Percentiles rank a stretch among this genome's conserved stretches.
Evolutionary conservation across 2,329 filamentous ascomycete genomes (phyloP).

Genomic region (Colletotrichum echinochloae): DNA sequence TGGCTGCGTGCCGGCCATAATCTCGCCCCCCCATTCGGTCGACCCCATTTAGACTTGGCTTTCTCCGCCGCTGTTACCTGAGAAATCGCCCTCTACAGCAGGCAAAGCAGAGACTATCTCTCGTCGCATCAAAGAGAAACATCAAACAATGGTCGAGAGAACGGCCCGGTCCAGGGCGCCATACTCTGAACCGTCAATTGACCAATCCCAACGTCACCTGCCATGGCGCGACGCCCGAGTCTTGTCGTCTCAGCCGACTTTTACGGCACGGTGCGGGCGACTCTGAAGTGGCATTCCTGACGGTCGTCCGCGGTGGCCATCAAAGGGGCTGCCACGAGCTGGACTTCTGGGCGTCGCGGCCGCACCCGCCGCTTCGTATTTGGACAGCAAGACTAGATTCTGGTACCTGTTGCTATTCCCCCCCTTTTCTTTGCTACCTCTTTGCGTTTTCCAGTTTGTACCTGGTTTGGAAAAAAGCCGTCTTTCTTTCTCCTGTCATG

Average conservation of each 20-base stretch:
- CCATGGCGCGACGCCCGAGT: constrained; percentile 21
- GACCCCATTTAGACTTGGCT: not conserved
- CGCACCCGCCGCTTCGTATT: constrained; percentile 17
- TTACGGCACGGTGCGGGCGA: not conserved
- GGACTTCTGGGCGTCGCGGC: constrained; percentile 27
- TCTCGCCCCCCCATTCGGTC: not conserved
- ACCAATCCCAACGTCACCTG: constrained; percentile 14
- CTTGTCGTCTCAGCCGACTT: not conserved
- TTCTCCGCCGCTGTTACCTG: constrained; percentile 29
- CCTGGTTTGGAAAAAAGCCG: not conserved
- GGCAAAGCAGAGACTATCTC: constrained; percentile 21
- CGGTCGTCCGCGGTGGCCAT: constrained; percentile 2
- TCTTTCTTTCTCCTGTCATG: not conserved
- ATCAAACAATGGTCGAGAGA: constrained; percentile 8
- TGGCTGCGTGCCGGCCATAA: not conserved
- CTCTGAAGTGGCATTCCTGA: constrained; percentile 3
- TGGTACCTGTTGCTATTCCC: constrained; percentile 27
- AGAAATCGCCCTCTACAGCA: constrained; percentile 1
- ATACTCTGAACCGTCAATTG: constrained; percentile 4
- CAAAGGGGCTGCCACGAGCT: constrained; percentile 32
- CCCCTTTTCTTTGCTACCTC: not conserved
- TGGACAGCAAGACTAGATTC: constrained; percentile 11
- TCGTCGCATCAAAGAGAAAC: constrained; percentile 8
- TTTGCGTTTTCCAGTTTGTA: constrained; percentile 9
- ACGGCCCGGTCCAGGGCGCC: constrained; percentile 20